Evolutionary conservation across 306 rosid genomes (phyloP), one percentile per base, ranked within the genome.

Genomic region (Gastrolobium bilobum): DNA sequence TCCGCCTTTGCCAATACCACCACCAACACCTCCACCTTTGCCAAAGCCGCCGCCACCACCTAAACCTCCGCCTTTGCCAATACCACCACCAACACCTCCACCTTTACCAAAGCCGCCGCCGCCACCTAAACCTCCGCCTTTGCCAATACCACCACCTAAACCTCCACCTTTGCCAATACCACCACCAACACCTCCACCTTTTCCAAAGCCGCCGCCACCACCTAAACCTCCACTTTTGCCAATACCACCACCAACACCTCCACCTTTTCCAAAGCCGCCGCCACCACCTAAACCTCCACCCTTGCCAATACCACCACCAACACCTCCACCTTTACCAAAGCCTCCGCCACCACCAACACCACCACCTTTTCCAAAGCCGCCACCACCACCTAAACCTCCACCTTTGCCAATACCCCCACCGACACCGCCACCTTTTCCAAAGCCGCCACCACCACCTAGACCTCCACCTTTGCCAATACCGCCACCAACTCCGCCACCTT

Each of bases 101-200:
- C 82, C 82, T 10, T 78, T 69, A 15, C 83, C 85, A 34, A 34
- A 31, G 1, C 79, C 76, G 0, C 76, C 84, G 0, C 90, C 93
- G 3, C 76, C 60, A 54, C n/a, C n/a, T n/a, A n/a, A n/a, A n/a
- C n/a, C n/a, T n/a, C n/a, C n/a, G n/a, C n/a, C n/a, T n/a, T n/a
- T n/a, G n/a, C 60, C 60, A 7, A 14, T 0, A 0, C 85, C 81
- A 1, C 82, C 84, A 0, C 89, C 89, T n/a, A 4, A 3, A 0
- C 82, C 89, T 1, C 81, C 78, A 0, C 87, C 87, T 2, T 64
- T 70, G 0, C 88, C 86, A 8, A 33, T 1, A 0, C 87, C 93
- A 3, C 89, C 88, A 0, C 88, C 89, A 1, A 7, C 7, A 0
- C 92, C 93, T 0, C 88, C 88, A 57, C 88, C 90, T 0, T 30